Evolutionary conservation across 164 flowering plant species (phyloP), one percentile per base, ranked within the genome.

Genomic region (Echeveria elegans): DNA sequence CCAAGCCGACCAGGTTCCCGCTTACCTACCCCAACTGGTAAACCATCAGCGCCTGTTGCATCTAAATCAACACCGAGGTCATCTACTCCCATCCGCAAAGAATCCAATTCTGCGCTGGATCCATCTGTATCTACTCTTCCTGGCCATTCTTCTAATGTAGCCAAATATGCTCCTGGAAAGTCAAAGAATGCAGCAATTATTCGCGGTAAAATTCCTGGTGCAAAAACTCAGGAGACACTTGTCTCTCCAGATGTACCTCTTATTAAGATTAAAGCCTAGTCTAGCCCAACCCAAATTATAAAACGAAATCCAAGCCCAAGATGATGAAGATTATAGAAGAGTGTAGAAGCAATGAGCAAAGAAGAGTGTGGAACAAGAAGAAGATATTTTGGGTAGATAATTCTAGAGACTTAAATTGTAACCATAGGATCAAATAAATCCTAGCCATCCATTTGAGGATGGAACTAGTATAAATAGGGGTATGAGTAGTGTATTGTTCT

Each of bases 141-240:
- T 40, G 70, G 50, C 23, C 75, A 76, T 9, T 78, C 78, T 62
- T 76, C 88, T 63, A 79, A 87, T 34, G 80, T 81, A 52, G 67
- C 79, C 30, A 88, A 77, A 67, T 72, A 77, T 21, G 71, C 56
- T 64, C 61, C 83, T 26, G 14, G 19, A 26, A 56, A 77, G 23
- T 65, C 71, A 36, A 87, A 69, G 77, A 88, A 72, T 68, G 78
- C 93, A 1, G 81, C 56, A 8, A 77, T 76, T 26, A 70, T 87
- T 36, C 90, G 88, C 28, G 83, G 88, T 28, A 74, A 63, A 69
- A 88, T 95, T 53, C 97, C 92, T 26, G 73, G 88, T 29, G 88
- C 88, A 95, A 85, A 91, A 69, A 91, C 95, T 30, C 79, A 85
- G 14, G 95, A 89, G 70, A 83, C 86, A 85, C 93, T 89, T 72